phyloP scores from a whole-genome alignment of 1,284 basidiomycete genomes.

The Acaromyces ingoldii region DNA sequence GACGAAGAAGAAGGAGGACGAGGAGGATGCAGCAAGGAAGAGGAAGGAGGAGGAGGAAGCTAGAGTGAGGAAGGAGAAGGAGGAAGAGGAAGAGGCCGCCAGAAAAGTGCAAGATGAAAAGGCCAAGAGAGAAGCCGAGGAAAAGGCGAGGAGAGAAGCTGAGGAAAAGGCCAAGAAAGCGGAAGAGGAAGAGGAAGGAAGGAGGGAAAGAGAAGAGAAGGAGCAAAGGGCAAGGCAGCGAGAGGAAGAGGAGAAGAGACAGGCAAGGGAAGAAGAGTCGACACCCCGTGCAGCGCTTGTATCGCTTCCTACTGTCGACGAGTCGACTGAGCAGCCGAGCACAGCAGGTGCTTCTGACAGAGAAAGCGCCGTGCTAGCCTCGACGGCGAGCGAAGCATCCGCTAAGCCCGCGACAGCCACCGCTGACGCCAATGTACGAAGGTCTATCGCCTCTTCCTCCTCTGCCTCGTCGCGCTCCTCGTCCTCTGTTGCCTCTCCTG shows the following conservation, averaged over 20 bases:
- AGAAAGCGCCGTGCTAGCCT: too few species aligned
- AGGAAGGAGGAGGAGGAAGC: slow-evolving; percentile 3
- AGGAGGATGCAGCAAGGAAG: neutral
- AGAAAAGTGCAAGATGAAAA: slow-evolving; percentile 1
- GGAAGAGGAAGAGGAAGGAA: neutral
- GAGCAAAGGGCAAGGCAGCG: neutral
- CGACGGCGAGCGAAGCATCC: too few species aligned
- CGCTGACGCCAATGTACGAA: too few species aligned
- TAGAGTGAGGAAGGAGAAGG: neutral
- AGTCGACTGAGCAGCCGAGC: too few species aligned
- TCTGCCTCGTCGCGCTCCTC: too few species aligned
- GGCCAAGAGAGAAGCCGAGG: neutral
- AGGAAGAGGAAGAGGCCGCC: neutral
- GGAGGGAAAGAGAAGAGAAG: neutral
- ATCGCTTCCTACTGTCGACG: too few species aligned
- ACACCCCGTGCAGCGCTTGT: too few species aligned
- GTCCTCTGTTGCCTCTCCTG: too few species aligned
- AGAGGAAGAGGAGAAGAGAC: neutral
- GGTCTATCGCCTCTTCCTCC: too few species aligned
- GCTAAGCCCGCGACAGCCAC: too few species aligned
- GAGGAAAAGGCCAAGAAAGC: neutral
- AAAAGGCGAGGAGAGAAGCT: neutral
- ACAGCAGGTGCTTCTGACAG: too few species aligned
- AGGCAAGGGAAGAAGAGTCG: neutral
- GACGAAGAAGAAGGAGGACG: neutral